A percentile compares a stretch with the other conserved stretches of the same genome.
Conservation (phyloP, 441 rosid species). For the Croton setiger region DNA sequence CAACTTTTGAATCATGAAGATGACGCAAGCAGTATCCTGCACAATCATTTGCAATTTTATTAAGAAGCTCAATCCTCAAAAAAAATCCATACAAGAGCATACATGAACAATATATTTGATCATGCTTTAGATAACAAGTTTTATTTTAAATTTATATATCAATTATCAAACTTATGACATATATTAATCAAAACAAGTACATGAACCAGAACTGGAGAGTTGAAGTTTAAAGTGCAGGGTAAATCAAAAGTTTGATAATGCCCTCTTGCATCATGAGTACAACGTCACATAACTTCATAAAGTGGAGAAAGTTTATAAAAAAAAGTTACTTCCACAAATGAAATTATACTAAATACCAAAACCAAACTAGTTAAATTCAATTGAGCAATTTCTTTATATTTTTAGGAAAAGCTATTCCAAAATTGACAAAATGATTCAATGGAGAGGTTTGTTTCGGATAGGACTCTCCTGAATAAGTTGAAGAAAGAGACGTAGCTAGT, state of each 20-base stretch:
- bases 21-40: constrained; percentile 85
- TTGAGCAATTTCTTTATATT: not conserved
- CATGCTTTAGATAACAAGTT: not conserved
- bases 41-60: constrained; percentile 20
- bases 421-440: not conserved
- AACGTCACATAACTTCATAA: not conserved
- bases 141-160: not conserved
- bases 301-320: not conserved
- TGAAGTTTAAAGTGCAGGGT: not conserved
- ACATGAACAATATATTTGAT: not conserved
- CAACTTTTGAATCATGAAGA: constrained; percentile 61
- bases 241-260: not conserved
- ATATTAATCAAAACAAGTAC: not conserved
- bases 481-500: not conserved
- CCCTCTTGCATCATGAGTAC: constrained; percentile 1
- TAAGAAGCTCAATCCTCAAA: constrained; percentile 16
- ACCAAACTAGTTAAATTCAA: not conserved
- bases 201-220: not conserved
- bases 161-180: not conserved
- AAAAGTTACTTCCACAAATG: not conserved
- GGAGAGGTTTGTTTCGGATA: not conserved
- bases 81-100: not conserved
- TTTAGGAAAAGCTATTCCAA: not conserved
- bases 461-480: not conserved
- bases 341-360: not conserved